phyloP scores from a whole-genome alignment of 164 flowering plant species.

The Santalum album region DNA sequence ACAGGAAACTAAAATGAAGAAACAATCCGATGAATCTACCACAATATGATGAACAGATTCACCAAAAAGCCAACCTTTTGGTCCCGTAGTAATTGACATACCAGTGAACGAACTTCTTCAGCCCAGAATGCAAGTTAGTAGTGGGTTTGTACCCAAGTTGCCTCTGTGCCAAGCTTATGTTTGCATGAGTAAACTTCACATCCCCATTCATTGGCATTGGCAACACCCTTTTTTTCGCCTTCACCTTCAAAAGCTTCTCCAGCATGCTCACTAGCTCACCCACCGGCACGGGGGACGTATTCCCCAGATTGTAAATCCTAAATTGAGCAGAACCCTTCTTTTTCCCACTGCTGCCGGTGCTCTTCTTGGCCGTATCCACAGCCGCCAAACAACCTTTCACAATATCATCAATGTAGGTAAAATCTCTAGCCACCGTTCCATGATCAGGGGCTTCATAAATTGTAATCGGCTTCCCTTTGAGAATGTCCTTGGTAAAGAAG shows the following conservation, averaged over 20 bases:
- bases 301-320: slow-evolving; percentile 75
- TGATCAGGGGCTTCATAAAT: slow-evolving; percentile 73
- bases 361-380: slow-evolving; percentile 67
- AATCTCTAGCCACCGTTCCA: slow-evolving; percentile 87
- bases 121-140: slow-evolving; percentile 78
- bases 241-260: slow-evolving; percentile 76
- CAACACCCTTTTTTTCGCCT: slow-evolving; percentile 62
- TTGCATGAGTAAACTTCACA: slow-evolving; percentile 86
- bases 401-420: slow-evolving; percentile 78
- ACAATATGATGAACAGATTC: too few relatives aligned
- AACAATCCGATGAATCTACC: too few relatives aligned
- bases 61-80: too few relatives aligned
- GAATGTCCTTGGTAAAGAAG: slow-evolving; percentile 77
- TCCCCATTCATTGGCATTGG: slow-evolving; percentile 92
- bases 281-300: slow-evolving; percentile 77
- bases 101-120: slow-evolving; percentile 81
- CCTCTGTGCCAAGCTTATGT: slow-evolving; percentile 68
- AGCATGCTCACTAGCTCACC: slow-evolving; percentile 66
- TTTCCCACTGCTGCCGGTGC: slow-evolving; percentile 90
- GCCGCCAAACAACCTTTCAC: slow-evolving; percentile 63
- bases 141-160: slow-evolving; percentile 84
- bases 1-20: too few relatives aligned
- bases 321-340: slow-evolving; percentile 82
- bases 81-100: slow-evolving; percentile 65
- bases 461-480: slow-evolving; percentile 62